phyloP scores from a whole-genome alignment of 2,329 filamentous ascomycete genomes.

The Mycosphaerella sp. region DNA sequence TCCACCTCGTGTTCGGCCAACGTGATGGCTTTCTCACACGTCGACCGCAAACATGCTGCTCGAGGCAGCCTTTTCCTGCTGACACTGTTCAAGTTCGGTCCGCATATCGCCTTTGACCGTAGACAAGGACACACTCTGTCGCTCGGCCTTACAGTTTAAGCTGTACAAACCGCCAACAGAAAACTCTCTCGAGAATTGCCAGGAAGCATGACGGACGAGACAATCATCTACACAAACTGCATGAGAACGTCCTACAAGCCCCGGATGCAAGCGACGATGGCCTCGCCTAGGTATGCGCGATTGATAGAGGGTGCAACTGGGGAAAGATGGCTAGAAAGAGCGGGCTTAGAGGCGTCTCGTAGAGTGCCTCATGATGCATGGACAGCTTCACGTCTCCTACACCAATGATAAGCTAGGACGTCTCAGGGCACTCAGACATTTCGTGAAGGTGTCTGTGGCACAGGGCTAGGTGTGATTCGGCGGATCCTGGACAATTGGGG shows the following conservation, averaged over 20 bases:
- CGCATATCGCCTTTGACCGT: conserved; percentile 1
- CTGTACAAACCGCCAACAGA: not conserved
- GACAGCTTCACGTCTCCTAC: too few relatives aligned
- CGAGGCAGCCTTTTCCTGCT: not conserved
- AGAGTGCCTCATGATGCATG: not conserved
- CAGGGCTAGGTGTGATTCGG: too few relatives aligned
- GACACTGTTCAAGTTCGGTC: not conserved
- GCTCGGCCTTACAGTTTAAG: not conserved
- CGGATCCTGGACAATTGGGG: too few relatives aligned
- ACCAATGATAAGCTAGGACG: too few relatives aligned
- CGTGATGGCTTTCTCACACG: not conserved
- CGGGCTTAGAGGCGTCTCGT: not conserved
- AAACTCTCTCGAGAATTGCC: not conserved
- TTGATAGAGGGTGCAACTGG: not conserved
- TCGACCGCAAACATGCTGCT: not conserved
- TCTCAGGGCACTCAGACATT: too few relatives aligned
- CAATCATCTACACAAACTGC: not conserved
- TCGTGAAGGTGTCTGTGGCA: too few relatives aligned
- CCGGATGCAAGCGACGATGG: not conserved
- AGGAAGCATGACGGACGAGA: not conserved
- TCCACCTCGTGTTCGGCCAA: not conserved
- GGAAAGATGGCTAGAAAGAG: not conserved
- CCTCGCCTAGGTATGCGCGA: not conserved
- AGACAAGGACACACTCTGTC: not conserved
- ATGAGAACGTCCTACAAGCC: not conserved